Base-by-base conservation (phyloP, 1,284 basidiomycete genomes). In the Cryptococcus sp. region DNA sequence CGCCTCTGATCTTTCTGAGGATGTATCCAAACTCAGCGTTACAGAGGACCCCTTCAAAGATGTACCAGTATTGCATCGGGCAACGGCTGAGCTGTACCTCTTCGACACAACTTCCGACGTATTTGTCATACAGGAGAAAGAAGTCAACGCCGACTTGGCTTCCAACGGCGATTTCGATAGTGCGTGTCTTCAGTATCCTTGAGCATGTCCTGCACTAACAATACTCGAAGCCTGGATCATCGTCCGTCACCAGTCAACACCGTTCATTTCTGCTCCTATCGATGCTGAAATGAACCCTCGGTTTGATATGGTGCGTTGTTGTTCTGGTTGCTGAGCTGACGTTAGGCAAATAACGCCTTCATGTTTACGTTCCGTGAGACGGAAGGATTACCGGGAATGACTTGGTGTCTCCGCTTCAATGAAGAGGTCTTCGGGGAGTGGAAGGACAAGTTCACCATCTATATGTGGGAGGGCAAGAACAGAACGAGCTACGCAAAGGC, bases 381-480 rank as follows among this genome's bases (percentile, higher is more conserved):
- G n/a, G 81, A 83, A 53, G 84, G 86, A 40, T 65, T 76, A 16
- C 76, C 79, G 22, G 83, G 86, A 69, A 86, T 83, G 71, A 92
- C 92, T 57, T 93, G 93, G 92, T 86, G 90, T 56, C 82, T 98
- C 68, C 83, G 87, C 61, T 93, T 96, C 73, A 67, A 74, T 5
- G 79, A 80, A 16, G 73, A 82, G 57, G 81, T 81, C 1, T 94
- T 89, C 68, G 75, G 80, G 5, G 77, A 75, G 10, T 91, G 92
- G 79, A 83, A 88, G 66, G 79, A 82, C 46, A 81, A 82, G 6
- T 92, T 92, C 72, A 85, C 86, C 2, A 84, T 82, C 62, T 86
- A 85, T 59, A 76, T 89, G 63, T 98, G 93, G 90, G 90, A 98
- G 78, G 84, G 84, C 10, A 80, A 89, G 55, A 89, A 97, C 78